Evolutionary conservation across 2,329 filamentous ascomycete species (phyloP), one percentile per base, ranked within the genome.

Genomic region (Trichoderma harzianum): DNA sequence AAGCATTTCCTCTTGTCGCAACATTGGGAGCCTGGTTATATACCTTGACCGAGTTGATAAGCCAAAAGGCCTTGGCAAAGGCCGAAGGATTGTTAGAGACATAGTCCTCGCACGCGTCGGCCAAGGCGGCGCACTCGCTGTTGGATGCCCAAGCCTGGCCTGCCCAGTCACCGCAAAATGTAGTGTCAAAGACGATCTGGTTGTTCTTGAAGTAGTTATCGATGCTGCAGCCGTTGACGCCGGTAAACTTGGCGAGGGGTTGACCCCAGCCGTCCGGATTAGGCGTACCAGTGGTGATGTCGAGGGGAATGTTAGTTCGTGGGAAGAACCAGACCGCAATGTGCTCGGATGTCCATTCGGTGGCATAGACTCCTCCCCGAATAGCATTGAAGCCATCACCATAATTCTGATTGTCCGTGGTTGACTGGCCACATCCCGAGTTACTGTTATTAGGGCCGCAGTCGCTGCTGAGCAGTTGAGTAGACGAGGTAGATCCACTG

Each of bases 161-260:
- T 8, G 94, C 94, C 94, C 94, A 97, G 78, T 92, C 89, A 24
- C 95, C 95, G 81, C 95, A 98, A 80, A 97, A 93, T 7, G 92
- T 92, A 1, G 91, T 96, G 82, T 95, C 90, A 80, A 96, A 91
- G 74, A 95, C 88, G 74, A 98, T 90, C 76, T 91, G 88, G 83
- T 97, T 88, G 72, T 91, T 82, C 72, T 84, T 83, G 83, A 98
- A 97, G 80, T 91, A 87, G 1, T 82, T 75, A 73, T 90, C 84
- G 74, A 97, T 92, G 76, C 95, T 83, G 82, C 95, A 98, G 70
- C 84, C 86, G 1, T 87, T 89, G 53, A 85, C 87, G 12, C 89
- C 88, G 5, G 84, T 82, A 81, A 97, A 98, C 39, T 84, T 85
- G 11, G 92, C 93, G 1, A 87, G 79, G 0, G 95, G 93, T 1